These are phyloP conservation scores for Exophiala aquamarina DNA, from an alignment of 2,329 filamentous ascomycete genomes.

Conservation along the genomic window DNA sequence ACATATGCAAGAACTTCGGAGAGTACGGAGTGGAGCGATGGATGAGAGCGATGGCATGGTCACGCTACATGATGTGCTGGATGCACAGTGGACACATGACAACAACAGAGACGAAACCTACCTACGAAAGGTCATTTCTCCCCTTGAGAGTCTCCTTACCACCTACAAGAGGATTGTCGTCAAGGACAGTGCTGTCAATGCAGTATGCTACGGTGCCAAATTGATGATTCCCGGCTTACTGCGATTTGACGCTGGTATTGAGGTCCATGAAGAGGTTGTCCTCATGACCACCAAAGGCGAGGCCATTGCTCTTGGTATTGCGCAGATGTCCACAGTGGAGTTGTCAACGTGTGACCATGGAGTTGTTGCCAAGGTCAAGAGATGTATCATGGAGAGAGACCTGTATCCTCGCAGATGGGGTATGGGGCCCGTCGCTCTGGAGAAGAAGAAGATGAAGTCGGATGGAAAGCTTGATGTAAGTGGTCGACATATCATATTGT, in stretches of 20 bases:
- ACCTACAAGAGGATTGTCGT: constrained; percentile 97
- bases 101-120: constrained; percentile 94
- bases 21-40: constrained; percentile 94
- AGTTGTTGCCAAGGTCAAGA: constrained; percentile 97
- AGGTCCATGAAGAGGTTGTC: constrained; percentile 93
- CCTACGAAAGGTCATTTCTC: constrained; percentile 85
- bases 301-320: constrained; percentile 93
- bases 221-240: constrained; percentile 97
- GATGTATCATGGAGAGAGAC: constrained; percentile 99
- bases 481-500: background rate
- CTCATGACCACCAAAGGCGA: constrained; percentile 99
- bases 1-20: constrained; percentile 96
- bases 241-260: constrained; percentile 87
- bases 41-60: constrained; percentile 86
- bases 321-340: constrained; percentile 97
- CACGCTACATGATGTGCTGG: constrained; percentile 90
- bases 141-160: constrained; percentile 86
- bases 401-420: constrained; percentile 97
- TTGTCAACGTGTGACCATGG: constrained; percentile 96
- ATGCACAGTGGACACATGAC: constrained; percentile 94
- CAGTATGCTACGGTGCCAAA: constrained; percentile 97
- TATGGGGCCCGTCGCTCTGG: constrained; percentile 83
- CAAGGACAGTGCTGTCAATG: constrained; percentile 95
- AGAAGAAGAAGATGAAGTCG: constrained; percentile 99
- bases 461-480: constrained; percentile 87